Conservation (phyloP, 176 grass and related monocot species). For the Oryza meridionalis region DNA sequence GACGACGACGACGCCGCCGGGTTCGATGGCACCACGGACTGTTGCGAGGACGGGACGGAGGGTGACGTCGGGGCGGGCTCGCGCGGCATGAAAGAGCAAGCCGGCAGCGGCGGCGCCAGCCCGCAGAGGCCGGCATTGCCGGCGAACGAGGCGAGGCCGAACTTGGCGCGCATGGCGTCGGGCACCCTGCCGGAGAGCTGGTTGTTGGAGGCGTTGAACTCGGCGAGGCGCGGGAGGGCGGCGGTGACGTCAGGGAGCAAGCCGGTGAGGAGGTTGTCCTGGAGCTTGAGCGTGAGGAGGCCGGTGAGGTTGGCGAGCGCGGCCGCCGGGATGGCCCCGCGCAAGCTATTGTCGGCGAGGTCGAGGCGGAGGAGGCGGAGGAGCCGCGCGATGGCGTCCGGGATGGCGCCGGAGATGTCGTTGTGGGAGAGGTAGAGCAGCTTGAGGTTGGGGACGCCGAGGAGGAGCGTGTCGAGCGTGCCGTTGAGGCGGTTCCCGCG, state of each 20-base stretch:
- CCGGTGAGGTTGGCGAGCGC: conserved; percentile 47
- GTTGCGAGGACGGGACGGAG: conserved; percentile 37
- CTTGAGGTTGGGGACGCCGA: conserved; percentile 58
- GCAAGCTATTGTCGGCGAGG: conserved; percentile 68
- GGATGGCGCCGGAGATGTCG: conserved; percentile 60
- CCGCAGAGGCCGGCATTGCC: conserved; percentile 63
- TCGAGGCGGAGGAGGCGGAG: conserved; percentile 48
- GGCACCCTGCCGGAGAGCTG: conserved; percentile 74
- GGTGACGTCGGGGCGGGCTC: conserved; percentile 51
- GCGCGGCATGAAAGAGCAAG: conserved; percentile 63
- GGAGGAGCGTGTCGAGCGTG: conserved; percentile 61
- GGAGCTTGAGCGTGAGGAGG: conserved; percentile 66
- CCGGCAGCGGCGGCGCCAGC: conserved; percentile 41
- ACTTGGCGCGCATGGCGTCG: conserved; percentile 55
- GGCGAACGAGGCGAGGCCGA: conserved; percentile 52
- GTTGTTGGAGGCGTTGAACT: conserved; percentile 81
- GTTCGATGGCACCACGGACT: conserved; percentile 73
- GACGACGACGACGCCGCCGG: conserved; percentile 56
- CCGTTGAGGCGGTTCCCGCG: conserved; percentile 82
- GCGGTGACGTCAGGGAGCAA: conserved; percentile 52
- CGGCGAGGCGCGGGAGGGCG: conserved; percentile 45
- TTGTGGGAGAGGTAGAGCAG: conserved; percentile 77
- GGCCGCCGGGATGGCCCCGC: conserved; percentile 53
- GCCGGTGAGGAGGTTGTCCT: conserved; percentile 76
- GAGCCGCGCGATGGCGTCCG: conserved; percentile 35